Evolutionary conservation across 108 stramenopile genomes (phyloP).

Genomic region (Skeletonema costatum): DNA sequence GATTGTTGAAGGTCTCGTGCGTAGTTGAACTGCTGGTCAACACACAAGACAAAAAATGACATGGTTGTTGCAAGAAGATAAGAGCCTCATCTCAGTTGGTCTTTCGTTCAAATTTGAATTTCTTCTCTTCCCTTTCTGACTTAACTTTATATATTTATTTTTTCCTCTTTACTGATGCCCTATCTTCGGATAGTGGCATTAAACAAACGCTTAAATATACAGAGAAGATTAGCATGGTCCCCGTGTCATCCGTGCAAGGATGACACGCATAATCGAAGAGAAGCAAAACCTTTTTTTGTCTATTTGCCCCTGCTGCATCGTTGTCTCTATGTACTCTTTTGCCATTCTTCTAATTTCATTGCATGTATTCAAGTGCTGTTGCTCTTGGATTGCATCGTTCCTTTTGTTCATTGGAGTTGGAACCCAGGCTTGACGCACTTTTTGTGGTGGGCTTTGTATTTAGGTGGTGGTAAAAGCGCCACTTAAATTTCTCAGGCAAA

Average conservation of each 20-base stretch:
- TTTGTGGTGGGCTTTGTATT: no score
- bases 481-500: no score
- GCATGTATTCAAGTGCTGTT: no score
- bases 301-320: neutral
- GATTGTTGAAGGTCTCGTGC: no score
- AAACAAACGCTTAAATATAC: constrained; percentile 89
- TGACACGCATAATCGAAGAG: constrained; percentile 94
- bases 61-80: neutral
- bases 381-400: no score
- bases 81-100: no score
- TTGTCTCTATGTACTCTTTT: neutral
- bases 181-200: constrained; percentile 28
- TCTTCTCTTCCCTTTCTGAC: neutral
- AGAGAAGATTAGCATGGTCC: constrained; percentile 98
- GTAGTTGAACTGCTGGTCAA: no score
- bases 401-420: no score
- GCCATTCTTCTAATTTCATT: neutral
- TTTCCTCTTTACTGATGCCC: neutral
- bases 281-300: constrained; percentile 73
- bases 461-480: no score
- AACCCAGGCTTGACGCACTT: no score
- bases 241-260: constrained; percentile 96
- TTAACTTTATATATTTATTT: neutral
- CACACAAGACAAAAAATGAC: no score
- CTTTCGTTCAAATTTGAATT: neutral